These are phyloP conservation scores for Solanum etuberosum DNA, from an alignment of 257 asterid species.

Conservation along the genomic window DNA sequence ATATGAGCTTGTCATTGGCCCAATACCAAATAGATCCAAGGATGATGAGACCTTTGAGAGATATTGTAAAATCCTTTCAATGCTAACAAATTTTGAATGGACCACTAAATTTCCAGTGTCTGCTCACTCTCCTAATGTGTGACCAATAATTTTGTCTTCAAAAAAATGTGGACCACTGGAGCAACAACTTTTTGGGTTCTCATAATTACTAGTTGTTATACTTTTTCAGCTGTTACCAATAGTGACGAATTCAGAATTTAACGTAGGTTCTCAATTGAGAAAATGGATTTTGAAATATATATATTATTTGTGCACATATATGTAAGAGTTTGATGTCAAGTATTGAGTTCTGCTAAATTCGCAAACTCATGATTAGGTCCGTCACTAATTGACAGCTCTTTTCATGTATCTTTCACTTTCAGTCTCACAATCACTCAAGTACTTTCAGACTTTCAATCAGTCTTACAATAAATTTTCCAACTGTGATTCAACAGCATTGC, in stretches of 20 bases:
- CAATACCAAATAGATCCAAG: not conserved
- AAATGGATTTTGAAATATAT: not conserved
- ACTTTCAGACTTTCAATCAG: not conserved
- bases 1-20: not conserved
- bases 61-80: not conserved
- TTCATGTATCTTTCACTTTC: not conserved
- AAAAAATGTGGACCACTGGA: not conserved
- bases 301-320: no score
- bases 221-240: not conserved
- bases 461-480: not conserved
- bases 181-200: not conserved
- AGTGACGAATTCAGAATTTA: not conserved
- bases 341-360: not conserved
- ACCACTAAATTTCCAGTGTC: not conserved
- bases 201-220: not conserved
- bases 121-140: not conserved
- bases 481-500: not conserved
- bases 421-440: not conserved
- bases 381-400: not conserved
- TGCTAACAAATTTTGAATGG: not conserved
- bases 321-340: not conserved
- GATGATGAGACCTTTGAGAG: not conserved
- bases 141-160: not conserved
- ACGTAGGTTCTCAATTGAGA: not conserved
- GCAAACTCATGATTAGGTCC: not conserved